Conservation (phyloP, 2,329 filamentous ascomycete genomes). For the Sordariomycetes sp. region DNA sequence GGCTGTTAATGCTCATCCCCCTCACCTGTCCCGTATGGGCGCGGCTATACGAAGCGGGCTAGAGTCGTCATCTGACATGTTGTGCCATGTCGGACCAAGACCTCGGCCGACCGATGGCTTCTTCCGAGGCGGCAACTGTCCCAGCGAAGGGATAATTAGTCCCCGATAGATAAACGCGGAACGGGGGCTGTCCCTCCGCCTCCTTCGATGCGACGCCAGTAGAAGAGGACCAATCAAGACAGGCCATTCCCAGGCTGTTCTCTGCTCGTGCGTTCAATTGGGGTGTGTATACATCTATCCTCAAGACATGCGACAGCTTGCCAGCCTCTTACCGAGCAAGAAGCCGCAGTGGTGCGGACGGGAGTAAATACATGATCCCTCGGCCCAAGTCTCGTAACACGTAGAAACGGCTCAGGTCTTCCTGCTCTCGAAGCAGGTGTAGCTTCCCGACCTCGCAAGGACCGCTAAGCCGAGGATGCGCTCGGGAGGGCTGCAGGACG, state of each 20-base stretch:
- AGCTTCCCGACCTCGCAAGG: not conserved
- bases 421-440: not conserved
- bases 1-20: not conserved
- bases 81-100: not conserved
- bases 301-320: not conserved
- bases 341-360: not conserved
- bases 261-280: not conserved
- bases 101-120: not conserved
- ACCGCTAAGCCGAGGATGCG: too few relatives aligned
- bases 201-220: not conserved
- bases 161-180: not conserved
- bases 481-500: too few relatives aligned
- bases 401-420: not conserved
- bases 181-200: not conserved
- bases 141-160: not conserved
- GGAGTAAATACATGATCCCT: not conserved
- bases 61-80: not conserved
- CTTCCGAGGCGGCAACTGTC: not conserved
- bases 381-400: not conserved
- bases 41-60: not conserved
- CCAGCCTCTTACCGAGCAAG: not conserved
- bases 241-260: not conserved
- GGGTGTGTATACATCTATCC: not conserved
- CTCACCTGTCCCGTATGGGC: slow-evolving; percentile 1
- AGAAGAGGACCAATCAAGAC: not conserved